Evolutionary conservation across 1,284 basidiomycete genomes (phyloP).

Genomic region (Wallemia mellicola): DNA sequence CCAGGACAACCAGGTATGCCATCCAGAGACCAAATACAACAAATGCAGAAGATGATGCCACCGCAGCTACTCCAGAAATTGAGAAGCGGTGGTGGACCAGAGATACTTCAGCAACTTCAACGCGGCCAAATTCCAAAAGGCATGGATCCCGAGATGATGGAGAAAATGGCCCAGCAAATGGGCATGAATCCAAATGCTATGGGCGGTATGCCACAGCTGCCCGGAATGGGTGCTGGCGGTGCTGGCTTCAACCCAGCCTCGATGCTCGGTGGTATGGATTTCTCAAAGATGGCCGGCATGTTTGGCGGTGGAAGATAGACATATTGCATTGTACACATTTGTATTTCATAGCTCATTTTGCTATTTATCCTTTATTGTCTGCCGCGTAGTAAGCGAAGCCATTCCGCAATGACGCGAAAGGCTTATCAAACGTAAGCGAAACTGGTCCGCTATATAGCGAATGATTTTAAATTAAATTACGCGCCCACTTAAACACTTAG

Average conservation of each 20-base stretch:
- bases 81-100: constrained; percentile 42
- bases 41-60: constrained; percentile 77
- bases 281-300: not conserved
- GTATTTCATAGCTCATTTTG: too few relatives aligned
- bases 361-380: too few relatives aligned
- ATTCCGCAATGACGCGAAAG: not conserved
- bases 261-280: not conserved
- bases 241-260: constrained; percentile 5
- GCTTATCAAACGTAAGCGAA: not conserved
- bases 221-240: constrained; percentile 14
- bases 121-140: constrained; percentile 20
- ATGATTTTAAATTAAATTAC: not conserved
- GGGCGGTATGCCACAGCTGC: constrained; percentile 10
- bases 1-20: constrained; percentile 30
- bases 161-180: not conserved
- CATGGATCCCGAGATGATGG: constrained; percentile 15
- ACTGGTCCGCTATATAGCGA: not conserved
- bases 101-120: constrained; percentile 54
- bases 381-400: not conserved
- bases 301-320: not conserved
- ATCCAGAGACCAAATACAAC: constrained; percentile 28
- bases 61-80: constrained; percentile 63
- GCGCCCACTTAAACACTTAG: too few relatives aligned
- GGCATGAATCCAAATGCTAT: constrained; percentile 2
- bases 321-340: not conserved